Percentiles rank a stretch among this genome's conserved stretches.
Conservation (phyloP, 257 asterid species). For the Solanum ossicruentum region DNA sequence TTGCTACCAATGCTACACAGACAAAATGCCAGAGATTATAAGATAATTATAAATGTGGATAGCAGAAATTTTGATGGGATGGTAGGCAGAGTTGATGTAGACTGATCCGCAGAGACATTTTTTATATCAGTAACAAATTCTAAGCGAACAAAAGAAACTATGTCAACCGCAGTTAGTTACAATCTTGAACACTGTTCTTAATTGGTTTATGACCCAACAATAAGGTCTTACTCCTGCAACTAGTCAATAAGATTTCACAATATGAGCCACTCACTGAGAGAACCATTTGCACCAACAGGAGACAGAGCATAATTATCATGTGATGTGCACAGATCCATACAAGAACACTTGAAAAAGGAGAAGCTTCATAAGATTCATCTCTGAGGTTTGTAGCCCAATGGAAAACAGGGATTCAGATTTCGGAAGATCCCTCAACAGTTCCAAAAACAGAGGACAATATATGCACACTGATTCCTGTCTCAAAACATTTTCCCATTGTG, state of each 20-base stretch:
- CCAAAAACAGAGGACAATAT: neutral
- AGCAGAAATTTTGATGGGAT: neutral
- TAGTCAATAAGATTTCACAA: neutral
- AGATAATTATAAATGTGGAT: neutral
- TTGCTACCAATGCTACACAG: neutral
- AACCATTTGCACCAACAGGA: neutral
- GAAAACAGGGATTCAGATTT: neutral
- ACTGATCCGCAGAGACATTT: neutral
- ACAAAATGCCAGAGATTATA: neutral
- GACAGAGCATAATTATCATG: neutral
- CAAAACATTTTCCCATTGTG: neutral
- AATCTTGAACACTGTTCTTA: neutral
- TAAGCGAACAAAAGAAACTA: neutral
- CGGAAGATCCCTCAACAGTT: neutral
- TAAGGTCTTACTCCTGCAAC: neutral
- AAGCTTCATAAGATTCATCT: neutral
- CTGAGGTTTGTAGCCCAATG: neutral
- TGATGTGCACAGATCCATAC: neutral
- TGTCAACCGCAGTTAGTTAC: neutral
- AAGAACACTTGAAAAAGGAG: neutral
- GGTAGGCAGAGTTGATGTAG: neutral
- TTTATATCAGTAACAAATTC: neutral
- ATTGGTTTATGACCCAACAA: neutral
- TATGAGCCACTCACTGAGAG: neutral
- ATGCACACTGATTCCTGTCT: neutral